phyloP scores from a whole-genome alignment of 1,139 yeast species.

The Blastobotrys niveus region DNA sequence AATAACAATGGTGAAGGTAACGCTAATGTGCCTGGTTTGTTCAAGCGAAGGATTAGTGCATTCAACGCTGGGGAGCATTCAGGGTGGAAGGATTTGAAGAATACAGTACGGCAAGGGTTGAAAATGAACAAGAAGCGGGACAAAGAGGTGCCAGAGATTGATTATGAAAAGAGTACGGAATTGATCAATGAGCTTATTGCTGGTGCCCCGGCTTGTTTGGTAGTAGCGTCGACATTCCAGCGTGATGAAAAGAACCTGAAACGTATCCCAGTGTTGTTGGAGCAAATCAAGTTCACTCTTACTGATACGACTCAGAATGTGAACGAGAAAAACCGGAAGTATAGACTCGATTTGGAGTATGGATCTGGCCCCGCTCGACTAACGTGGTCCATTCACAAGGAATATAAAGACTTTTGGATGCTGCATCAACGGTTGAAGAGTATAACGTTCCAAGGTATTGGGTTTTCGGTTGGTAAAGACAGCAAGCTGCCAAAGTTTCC shows the following conservation, averaged over 20 bases:
- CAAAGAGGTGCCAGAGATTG: constrained; percentile 24
- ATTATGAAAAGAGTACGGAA: constrained; percentile 50
- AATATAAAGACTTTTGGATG: constrained; percentile 60
- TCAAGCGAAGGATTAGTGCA: constrained; percentile 23
- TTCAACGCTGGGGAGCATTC: constrained; percentile 20
- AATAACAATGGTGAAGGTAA: background rate
- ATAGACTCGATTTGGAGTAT: constrained; percentile 69
- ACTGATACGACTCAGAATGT: constrained; percentile 44
- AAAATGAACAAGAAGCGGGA: constrained; percentile 26
- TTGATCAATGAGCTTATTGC: constrained; percentile 58
- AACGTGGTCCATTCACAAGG: constrained; percentile 74
- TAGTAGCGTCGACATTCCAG: constrained; percentile 68
- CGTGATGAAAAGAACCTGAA: constrained; percentile 73
- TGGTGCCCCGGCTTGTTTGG: constrained; percentile 75
- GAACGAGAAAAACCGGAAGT: constrained; percentile 48
- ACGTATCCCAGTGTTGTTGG: constrained; percentile 75
- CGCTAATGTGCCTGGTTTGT: constrained; percentile 11
- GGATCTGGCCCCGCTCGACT: constrained; percentile 79
- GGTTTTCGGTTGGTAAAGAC: constrained; percentile 17
- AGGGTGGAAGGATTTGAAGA: constrained; percentile 28
- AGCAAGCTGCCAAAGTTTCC: constrained; percentile 33
- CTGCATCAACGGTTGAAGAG: constrained; percentile 66
- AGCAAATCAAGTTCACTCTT: constrained; percentile 62
- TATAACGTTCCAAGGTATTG: constrained; percentile 28
- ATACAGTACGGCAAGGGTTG: constrained; percentile 26